Evolutionary conservation across 23 red algal species (phyloP), one percentile per base, ranked within the genome.

Genomic region (Gracilaria caudata): DNA sequence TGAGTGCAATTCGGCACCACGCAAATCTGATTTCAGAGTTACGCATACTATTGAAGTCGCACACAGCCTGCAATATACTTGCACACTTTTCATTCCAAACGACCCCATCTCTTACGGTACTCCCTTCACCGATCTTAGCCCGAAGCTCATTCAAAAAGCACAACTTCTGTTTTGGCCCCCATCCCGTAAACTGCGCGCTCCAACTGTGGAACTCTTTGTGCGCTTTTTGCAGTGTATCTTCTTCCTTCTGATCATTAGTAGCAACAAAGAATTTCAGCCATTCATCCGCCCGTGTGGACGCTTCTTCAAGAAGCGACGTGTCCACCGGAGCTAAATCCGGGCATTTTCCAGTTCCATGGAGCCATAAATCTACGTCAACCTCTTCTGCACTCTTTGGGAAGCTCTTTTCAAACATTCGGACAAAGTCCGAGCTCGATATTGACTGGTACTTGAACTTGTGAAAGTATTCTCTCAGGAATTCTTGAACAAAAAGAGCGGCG

Each of bases 1-100:
- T 73, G 3, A 94, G 76, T 8, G 82, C 68, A 29, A 94, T 44
- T 23, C 68, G 78, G 26, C 82, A 68, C 92, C 92, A 94, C 28
- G 66, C 56, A n/a, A 86, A 79, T 40, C 82, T 66, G 28, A 94
- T 72, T 64, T 94, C 92, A 41, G 82, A 82, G 63, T 94, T 94
- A 35, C 61, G 58, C 20, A 54, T 78, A 32, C 61, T 71, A 32
- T 79, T 79, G 0, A 90, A 61, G 47, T 78, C 60, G 16, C 63
- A 78, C 0, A 71, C 13, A 6, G 72, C 32, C 34, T 90, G 34
- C 73, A 90, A 24, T 44, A 80, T n/a, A 43, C 6, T 12, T 0
- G 77, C 86, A 20, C 51, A 66, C 46, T 59, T 57, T 25, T 49
- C 36, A 84, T 84, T 84, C 80, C 80, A 84, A n/a, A 55, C 46